Base-by-base conservation (phyloP, 2,329 filamentous ascomycete genomes). In the Alternaria hordeiaustralica region DNA sequence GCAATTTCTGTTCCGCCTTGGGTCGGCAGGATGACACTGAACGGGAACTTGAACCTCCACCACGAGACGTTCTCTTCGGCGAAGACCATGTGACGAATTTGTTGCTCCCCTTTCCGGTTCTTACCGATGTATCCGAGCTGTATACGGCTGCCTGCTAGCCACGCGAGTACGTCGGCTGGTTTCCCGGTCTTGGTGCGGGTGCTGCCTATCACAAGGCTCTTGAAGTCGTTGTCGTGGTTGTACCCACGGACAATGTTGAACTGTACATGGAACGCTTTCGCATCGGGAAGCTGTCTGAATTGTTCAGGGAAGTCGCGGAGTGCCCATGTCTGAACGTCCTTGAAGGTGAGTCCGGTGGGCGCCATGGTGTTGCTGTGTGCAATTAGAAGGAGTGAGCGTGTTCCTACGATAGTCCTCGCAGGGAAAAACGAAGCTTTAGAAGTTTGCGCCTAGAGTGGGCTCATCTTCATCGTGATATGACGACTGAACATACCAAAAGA, bases 121-220 rank as follows among this genome's bases (percentile, higher is more conserved):
- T 46, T 46, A 0, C 44, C 20, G 9, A 46, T 46, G 3, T 45
- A 23, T 6, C 20, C 44, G 20, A 45, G 11, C 12, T 13, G 18
- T 13, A 45, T 45, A 6, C 44, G 20, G 44, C 3, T 15, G 5
- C 44, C 44, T 46, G 20, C 18, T 9, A 46, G 44, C 44, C 44
- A 46, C 1, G 44, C 44, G 2, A 46, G 1, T 4, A 46, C 0
- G 2, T 21, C 44, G 0, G 1, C 12, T 2, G 8, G 44, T 7
- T 25, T 23, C 1, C 20, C 2, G 1, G 20, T 46, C 4, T 46
- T 46, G 1, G 44, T 46, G 12, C 5, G 4, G 6, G 44, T 46
- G 21, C 21, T 21, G 12, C 44, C 44, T 13, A 46, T 46, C 2
- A 46, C 20, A 1, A 46, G 4, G 20, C 44, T 46, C 4, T 15